Conservation (phyloP, 345 rosid genomes). For the Gossypium bickii region DNA sequence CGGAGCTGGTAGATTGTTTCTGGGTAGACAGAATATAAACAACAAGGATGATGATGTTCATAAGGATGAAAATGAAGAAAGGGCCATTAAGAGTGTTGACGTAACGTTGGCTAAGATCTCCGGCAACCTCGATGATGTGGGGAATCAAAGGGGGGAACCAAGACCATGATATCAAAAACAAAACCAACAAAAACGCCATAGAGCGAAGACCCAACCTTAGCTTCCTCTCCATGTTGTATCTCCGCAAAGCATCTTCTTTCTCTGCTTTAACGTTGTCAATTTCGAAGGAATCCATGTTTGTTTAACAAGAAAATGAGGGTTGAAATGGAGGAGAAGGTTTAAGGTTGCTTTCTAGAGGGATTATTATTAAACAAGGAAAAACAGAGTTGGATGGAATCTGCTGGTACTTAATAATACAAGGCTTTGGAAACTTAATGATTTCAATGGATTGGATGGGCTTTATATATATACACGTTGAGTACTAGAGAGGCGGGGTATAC, state of each 20-base stretch:
- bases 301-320: not conserved
- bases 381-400: not conserved
- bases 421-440: not conserved
- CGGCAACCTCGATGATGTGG: not conserved
- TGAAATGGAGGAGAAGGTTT: not conserved
- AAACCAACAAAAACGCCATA: not conserved
- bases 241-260: slow-evolving; percentile 10
- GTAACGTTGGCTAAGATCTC: not conserved
- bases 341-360: not conserved
- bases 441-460: not conserved
- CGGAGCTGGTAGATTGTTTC: not conserved
- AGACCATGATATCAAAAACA: not conserved
- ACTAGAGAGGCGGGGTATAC: not conserved
- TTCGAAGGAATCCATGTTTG: slow-evolving; percentile 13
- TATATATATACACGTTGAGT: not conserved
- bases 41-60: slow-evolving; percentile 4
- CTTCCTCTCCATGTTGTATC: slow-evolving; percentile 7
- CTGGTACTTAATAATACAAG: not conserved
- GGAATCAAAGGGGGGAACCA: not conserved
- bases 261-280: slow-evolving; percentile 22
- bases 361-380: not conserved
- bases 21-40: slow-evolving; percentile 6
- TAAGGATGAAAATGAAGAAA: not conserved
- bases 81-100: not conserved
- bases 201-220: not conserved